Evolutionary conservation across 106 monocot genomes (phyloP), one percentile per base, ranked within the genome.

Genomic region (Dendrobium huoshanense): DNA sequence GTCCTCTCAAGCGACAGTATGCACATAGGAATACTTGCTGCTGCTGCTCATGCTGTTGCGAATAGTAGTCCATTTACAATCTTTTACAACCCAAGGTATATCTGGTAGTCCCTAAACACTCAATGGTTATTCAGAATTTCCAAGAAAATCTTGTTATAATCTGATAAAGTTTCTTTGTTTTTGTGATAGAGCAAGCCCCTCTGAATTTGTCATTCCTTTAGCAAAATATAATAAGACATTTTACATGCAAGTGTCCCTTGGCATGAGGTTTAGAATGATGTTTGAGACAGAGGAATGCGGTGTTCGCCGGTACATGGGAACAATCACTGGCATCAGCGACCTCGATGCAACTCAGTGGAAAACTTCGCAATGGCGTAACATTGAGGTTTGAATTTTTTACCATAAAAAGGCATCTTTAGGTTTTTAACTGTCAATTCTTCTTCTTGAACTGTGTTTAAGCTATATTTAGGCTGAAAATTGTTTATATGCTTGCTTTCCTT

Each of bases 281-380:
- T 91, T 96, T 84, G 96, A 96, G 83, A 96, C 96, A 10, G 93
- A 96, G 83, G 96, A 96, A 54, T 93, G 88, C 1, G 91, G 96
- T 13, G 88, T 93, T 4, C 87, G 96, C 2, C 79, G 93, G 64
- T 96, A 93, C 77, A 96, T 96, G 91, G 95, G 95, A 15, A 95
- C 95, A 25, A 90, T 95, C 43, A 95, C 93, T 18, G 93, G 93
- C 19, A 91, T 93, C 75, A 91, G 81, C 43, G 93, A 95, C 78
- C 79, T 95, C 45, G 95, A 95, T 83, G 86, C 92, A 47, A 77
- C 81, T 29, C 77, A 93, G 42, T 95, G 95, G 95, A 93, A 93
- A 77, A 92, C 87, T 70, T 95, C 95, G 37, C 93, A 92, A 19
- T 95, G 95, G 95, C 85, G 86, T 20, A 95, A 95, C 80, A 92